Percentiles rank a stretch among this genome's conserved stretches.
Evolutionary conservation across 495 filamentous ascomycete genomes (phyloP).

Genomic region (Choiromyces venosus): DNA sequence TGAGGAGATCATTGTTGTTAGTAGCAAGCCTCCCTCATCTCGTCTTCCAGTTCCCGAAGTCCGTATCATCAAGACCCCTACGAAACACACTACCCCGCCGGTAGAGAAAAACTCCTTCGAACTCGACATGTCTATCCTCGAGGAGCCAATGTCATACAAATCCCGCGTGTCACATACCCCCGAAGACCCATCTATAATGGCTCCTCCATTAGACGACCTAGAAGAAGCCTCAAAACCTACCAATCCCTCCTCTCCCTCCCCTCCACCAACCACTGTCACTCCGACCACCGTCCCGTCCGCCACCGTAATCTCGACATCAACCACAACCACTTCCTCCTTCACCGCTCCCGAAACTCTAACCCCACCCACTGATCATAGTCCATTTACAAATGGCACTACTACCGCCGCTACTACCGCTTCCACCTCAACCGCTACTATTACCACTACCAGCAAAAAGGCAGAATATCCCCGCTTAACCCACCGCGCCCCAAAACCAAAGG

Average conservation of each 20-base stretch:
- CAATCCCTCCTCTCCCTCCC: background rate
- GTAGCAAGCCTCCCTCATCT: conserved; percentile 2
- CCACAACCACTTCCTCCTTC: background rate
- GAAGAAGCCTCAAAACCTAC: conserved; percentile 13
- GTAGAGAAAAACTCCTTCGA: conserved; percentile 30
- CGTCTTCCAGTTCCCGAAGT: conserved; percentile 4
- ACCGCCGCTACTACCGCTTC: background rate
- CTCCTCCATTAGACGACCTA: conserved; percentile 33
- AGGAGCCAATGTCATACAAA: conserved; percentile 32
- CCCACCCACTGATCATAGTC: background rate
- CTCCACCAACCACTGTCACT: background rate
- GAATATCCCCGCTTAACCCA: conserved; percentile 27
- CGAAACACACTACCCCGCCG: conserved; percentile 30
- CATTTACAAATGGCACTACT: conserved; percentile 5
- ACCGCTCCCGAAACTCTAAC: background rate
- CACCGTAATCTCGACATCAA: background rate
- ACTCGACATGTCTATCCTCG: conserved; percentile 34
- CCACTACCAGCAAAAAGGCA: background rate
- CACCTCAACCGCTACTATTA: conserved; percentile 4
- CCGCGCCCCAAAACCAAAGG: conserved; percentile 30
- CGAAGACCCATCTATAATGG: conserved; percentile 36
- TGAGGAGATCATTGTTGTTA: background rate
- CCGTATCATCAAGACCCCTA: conserved; percentile 7
- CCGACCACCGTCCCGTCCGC: background rate
- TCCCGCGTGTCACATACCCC: conserved; percentile 20